Base-by-base conservation (phyloP, 257 asterid species). In the Nicotiana otophora region DNA sequence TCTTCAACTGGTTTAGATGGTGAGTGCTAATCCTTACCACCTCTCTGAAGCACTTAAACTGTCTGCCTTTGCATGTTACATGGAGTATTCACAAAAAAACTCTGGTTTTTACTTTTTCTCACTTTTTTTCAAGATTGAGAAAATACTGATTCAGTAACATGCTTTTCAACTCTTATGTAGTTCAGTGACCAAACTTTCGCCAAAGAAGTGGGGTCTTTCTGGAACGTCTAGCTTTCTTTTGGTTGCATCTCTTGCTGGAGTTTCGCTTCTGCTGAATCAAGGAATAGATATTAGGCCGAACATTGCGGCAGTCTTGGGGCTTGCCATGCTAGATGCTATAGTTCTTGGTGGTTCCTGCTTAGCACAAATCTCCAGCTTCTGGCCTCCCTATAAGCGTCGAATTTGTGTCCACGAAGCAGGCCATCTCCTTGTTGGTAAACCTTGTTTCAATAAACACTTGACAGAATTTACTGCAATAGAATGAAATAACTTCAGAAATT, bases 341-440 rank as follows among this genome's bases (percentile, higher is more conserved):
- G 88, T 94, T 85, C 97, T 96, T 72, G 98, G 98, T 84, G 99
- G 99, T 36, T 83, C 97, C 55, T 96, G 94, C 88, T 86, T 96
- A 86, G 97, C 99, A 84, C 97, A 89, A 80, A 91, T 96, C 86
- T 91, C 98, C 84, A 93, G 99, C 86, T 91, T 87, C 81, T 96
- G 99, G 99, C 99, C 98, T 88, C 99, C 98, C 34, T 85, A 92
- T 83, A 94, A 89, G 84, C 99, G 97, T 31, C 95, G 98, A 58
- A 96, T 96, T 83, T 84, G 93, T 81, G 99, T 96, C 70, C 98
- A 96, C 57, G 98, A 96, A 92, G 99, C 99, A 48, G 99, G 99
- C 65, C 99, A 96, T 81, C 93, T 96, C 90, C 95, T 96, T 65
- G 96, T 96, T 66, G 99, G 99, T 96, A 89, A 88, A 61, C 84